Evolutionary conservation across 2,329 filamentous ascomycete species (phyloP), one percentile per base, ranked within the genome.

Genomic region (Fulvia fulva): DNA sequence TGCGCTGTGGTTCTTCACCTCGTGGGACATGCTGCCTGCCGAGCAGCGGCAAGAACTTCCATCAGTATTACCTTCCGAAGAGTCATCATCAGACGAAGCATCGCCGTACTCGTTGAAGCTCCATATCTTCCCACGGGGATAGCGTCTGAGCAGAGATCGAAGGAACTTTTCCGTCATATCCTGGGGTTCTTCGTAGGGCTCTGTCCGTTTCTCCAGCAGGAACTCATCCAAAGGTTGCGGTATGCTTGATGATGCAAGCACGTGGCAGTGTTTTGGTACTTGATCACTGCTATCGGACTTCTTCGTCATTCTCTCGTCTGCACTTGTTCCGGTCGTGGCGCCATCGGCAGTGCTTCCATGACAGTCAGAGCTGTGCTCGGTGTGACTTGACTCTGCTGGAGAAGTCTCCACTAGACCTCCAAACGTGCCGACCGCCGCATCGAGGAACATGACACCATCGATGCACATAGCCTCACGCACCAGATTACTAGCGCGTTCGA

Each of bases 391-490:
- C 22, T 60, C 58, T 1, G 57, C 59, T 16, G 44, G 44, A 37
- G 43, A 49, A 26, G 57, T 61, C 26, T 66, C 64, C 8, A 64
- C 55, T 2, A 64, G 53, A 2, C 68, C 69, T 4, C 67, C 70
- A 22, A 67, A 70, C 0, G 61, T 70, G 1, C 65, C 62, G 3
- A 70, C 56, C 1, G 66, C 62, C 0, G 67, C 72, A 59, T 77
- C 76, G 19, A 78, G 58, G 55, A 78, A 77, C 1, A 76, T 67
- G 12, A 81, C 77, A 1, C 79, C 80, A n/a, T 80, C 78, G 3
- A 78, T 76, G 8, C 71, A 70, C 21, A 82, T 68, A n/a, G 78
- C 77, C 56, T 81, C 74, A 1, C 76, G 74, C 3, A 83, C 69
- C 0, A 82, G 62, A 28, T 77, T 74, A 0, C 80, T 78, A 1